Evolutionary conservation across 192 early-diverging fungal genomes (phyloP), one percentile per base, ranked within the genome.

Genomic region (Bifiguratus adelaidae): DNA sequence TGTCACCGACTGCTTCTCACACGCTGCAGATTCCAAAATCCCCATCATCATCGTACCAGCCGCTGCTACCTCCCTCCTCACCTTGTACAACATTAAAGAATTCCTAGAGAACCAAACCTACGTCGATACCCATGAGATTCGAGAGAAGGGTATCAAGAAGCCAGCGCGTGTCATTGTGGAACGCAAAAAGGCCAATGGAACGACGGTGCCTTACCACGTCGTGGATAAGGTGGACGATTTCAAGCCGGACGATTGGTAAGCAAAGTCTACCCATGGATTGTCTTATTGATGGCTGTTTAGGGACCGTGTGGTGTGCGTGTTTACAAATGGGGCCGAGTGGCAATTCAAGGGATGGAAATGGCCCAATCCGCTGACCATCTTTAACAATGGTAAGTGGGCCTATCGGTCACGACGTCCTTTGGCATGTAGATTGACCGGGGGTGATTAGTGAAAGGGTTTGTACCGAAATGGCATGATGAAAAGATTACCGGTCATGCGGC

Each of bases 11-110:
- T 27, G 2, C 24, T 15, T 21, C 23, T 8, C 44, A 24, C 23
- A 22, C 35, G 38, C 29, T 7, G 27, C 53, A 56, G 40, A 53
- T 13, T 56, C 50, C 33, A 52, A 50, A 48, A 80, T 80, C 29
- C 93, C 93, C 2, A 90, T 92, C 15, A 95, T 97, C 54, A 80
- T 97, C 23, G 85, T 97, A n/a, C 94, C 94, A 2, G 78, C 88
- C 0, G 84, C 80, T 21, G 65, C 83, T 3, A 88, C 88, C 3
- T 77, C 92, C 1, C 76, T 86, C 59, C 40, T 97, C 32, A 92
- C 81, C 23, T 71, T 95, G 68, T 90, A 81, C 63, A 97, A 97
- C 63, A 80, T 90, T 36, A 82, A 86, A 57, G 63, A 83, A 26
- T 87, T 97, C 40, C 62, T 97, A 4, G 61, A 81, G 48, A 83